A percentile compares a stretch with the other conserved stretches of the same genome.
These are phyloP conservation scores for grape (Vitis vinifera) DNA, from an alignment of 164 flowering plant species.

Conservation along the genomic window ASM3070453v1 NC_081822.1:14223001-14223500, in stretches of 20 bases:
- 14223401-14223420: conserved; percentile 82
- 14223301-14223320: neutral
- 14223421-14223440: conserved; percentile 89
- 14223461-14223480: conserved; percentile 94
- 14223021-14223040: too few relatives aligned
- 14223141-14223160: conserved; percentile 90
- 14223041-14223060: too few relatives aligned
- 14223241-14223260: conserved; percentile 69
- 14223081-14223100: conserved; percentile 7
- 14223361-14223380: conserved; percentile 91
- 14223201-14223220: conserved; percentile 86
- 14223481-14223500: conserved; percentile 92
- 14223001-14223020: too few relatives aligned
- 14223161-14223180: conserved; percentile 81
- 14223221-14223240: conserved; percentile 74
- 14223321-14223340: conserved; percentile 40
- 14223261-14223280: conserved; percentile 9
- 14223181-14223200: conserved; percentile 72
- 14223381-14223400: conserved; percentile 97
- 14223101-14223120: conserved; percentile 97
- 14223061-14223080: neutral
- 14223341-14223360: conserved; percentile 78
- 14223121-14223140: conserved; percentile 96
- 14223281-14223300: neutral
- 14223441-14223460: conserved; percentile 94